Evolutionary conservation across 345 rosid species (phyloP).

Genomic region (Sonneratia caseolaris): DNA sequence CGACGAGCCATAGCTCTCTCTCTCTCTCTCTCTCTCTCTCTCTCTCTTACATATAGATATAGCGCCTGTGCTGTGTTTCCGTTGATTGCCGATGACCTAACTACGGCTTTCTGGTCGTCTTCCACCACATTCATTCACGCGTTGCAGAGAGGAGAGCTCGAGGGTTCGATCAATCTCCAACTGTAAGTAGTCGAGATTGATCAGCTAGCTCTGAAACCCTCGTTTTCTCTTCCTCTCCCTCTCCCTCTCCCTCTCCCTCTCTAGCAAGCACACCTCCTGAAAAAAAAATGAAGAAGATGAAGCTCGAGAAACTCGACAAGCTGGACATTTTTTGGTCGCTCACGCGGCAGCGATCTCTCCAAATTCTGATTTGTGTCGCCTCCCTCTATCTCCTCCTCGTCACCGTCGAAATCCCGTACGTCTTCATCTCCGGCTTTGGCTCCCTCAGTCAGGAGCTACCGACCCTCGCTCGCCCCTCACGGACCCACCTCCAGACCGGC

Average conservation of each 20-base stretch:
- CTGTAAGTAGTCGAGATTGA: background rate
- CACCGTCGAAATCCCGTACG: slow-evolving; percentile 70
- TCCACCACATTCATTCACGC: background rate
- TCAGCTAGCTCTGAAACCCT: background rate
- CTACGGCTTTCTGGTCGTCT: background rate
- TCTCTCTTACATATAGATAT: background rate
- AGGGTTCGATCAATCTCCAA: slow-evolving; percentile 8
- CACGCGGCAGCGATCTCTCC: slow-evolving; percentile 60
- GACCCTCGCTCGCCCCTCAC: slow-evolving; percentile 33
- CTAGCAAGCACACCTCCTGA: background rate
- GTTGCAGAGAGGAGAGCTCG: background rate
- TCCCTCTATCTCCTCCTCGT: slow-evolving; percentile 49
- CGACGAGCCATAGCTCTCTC: background rate
- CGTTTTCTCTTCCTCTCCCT: background rate
- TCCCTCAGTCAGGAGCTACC: slow-evolving; percentile 40
- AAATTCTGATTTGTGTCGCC: slow-evolving; percentile 45
- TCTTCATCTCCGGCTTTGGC: slow-evolving; percentile 41
- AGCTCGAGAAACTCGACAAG: slow-evolving; percentile 10
- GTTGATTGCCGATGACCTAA: slow-evolving; percentile 11
- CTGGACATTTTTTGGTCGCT: slow-evolving; percentile 22
- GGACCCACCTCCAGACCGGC: slow-evolving; percentile 42
- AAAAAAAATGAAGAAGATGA: slow-evolving; percentile 9
- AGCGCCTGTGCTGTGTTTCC: background rate
- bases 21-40: background rate
- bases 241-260: background rate